A percentile compares a stretch with the other conserved stretches of the same genome.
These are phyloP conservation scores for Rutstroemia sydowiana DNA, from an alignment of 2,329 filamentous ascomycete genomes.

Conservation along the genomic window DNA sequence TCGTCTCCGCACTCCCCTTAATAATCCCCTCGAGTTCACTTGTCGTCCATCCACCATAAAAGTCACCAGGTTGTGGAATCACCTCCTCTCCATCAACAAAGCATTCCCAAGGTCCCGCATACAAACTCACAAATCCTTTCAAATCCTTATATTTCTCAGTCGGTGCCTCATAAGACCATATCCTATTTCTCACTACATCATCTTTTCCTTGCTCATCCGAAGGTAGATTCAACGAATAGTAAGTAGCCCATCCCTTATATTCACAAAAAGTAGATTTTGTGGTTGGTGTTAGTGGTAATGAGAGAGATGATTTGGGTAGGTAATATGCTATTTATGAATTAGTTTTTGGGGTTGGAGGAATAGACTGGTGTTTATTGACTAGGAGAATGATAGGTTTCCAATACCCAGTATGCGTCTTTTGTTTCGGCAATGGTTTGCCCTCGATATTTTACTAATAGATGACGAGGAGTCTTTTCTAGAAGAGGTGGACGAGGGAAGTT, in stretches of 20 bases:
- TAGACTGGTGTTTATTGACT: slow-evolving; percentile 32
- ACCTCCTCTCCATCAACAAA: slow-evolving; percentile 55
- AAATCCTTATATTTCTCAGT: slow-evolving; percentile 44
- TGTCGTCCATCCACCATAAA: slow-evolving; percentile 59
- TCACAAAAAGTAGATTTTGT: slow-evolving; percentile 44
- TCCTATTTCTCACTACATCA: slow-evolving; percentile 39
- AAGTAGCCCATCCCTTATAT: slow-evolving; percentile 54
- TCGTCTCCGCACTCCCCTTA: slow-evolving; percentile 34
- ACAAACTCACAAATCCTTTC: slow-evolving; percentile 51
- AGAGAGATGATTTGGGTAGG: slow-evolving; percentile 44
- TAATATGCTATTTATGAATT: slow-evolving; percentile 44
- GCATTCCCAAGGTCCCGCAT: slow-evolving; percentile 55
- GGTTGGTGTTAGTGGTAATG: slow-evolving; percentile 40
- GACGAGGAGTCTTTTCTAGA: slow-evolving; percentile 45
- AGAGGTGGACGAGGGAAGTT: slow-evolving; percentile 51
- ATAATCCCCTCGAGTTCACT: slow-evolving; percentile 48
- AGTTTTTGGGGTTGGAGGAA: not conserved
- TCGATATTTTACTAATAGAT: slow-evolving; percentile 50
- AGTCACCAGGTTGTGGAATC: slow-evolving; percentile 51
- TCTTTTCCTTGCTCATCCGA: slow-evolving; percentile 14
- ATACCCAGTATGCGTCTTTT: slow-evolving; percentile 51
- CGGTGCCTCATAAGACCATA: slow-evolving; percentile 53
- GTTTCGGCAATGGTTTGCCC: slow-evolving; percentile 50
- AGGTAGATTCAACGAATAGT: slow-evolving; percentile 43
- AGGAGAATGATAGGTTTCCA: slow-evolving; percentile 56